These are phyloP conservation scores for Yarrowia porcina DNA, from an alignment of 805 yeast genomes.

Conservation along the genomic window DNA sequence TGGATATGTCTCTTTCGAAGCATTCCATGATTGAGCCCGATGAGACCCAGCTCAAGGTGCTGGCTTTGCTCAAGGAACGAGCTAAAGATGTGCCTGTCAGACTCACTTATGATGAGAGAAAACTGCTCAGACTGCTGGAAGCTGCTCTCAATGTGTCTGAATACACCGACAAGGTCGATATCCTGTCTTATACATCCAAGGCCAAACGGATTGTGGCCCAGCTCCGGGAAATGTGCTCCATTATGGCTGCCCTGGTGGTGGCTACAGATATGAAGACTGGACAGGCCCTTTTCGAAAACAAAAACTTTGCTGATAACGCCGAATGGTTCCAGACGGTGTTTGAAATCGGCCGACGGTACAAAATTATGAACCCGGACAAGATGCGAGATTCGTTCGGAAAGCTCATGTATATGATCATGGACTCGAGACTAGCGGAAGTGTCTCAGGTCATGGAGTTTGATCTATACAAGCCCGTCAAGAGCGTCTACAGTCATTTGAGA, in stretches of 20 bases:
- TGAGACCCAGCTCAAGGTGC: constrained; percentile 28
- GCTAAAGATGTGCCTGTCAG: constrained; percentile 63
- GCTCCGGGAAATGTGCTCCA: constrained; percentile 71
- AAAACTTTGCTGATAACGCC: constrained; percentile 65
- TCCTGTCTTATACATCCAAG: constrained; percentile 61
- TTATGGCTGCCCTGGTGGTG: constrained; percentile 71
- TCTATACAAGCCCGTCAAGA: constrained; percentile 65
- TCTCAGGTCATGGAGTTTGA: constrained; percentile 71
- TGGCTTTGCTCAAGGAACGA: constrained; percentile 39
- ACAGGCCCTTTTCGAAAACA: constrained; percentile 58
- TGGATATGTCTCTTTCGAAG: constrained; percentile 22
- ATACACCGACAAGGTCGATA: constrained; percentile 75
- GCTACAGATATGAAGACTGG: constrained; percentile 74
- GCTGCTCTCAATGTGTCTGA: constrained; percentile 78
- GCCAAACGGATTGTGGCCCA: constrained; percentile 69
- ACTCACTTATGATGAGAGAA: constrained; percentile 64
- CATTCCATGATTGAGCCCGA: constrained; percentile 28
- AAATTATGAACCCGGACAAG: constrained; percentile 78
- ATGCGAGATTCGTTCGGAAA: constrained; percentile 79
- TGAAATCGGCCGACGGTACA: constrained; percentile 77
- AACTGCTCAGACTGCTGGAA: constrained; percentile 60
- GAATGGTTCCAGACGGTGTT: constrained; percentile 69
- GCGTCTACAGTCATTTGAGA: constrained; percentile 51
- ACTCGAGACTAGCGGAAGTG: constrained; percentile 69
- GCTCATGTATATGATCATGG: constrained; percentile 81